Evolutionary conservation across 1,139 yeast genomes (phyloP), one percentile per base, ranked within the genome.

Genomic region (Kodamaea arcana): DNA sequence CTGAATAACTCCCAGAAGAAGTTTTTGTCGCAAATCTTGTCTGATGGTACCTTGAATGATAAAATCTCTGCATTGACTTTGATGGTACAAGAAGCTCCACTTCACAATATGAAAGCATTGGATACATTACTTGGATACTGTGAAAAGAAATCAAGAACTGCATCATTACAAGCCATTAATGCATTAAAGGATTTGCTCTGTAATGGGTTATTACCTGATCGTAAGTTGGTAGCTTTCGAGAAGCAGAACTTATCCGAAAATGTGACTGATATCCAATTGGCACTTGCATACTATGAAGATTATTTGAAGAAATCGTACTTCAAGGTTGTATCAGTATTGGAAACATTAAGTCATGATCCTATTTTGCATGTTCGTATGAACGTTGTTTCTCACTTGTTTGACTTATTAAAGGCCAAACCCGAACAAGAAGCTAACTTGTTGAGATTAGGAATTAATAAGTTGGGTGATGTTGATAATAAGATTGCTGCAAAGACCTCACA

Each of bases 341-440:
- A 88, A 59, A 60, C 64, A 13, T 69, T 92, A 35, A 75, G 87
- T 16, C 95, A 87, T 52, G 98, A 92, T 58, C 85, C 97, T n/a
- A 88, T 92, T 49, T 78, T 83, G 37, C 94, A 85, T 53, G 95
- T 92, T 28, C 78, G 95, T 56, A 74, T 83, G 70, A 85, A 78
- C 43, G 79, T 85, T 26, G 73, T 88, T 25, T 68, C 75, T 31
- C 92, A 86, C 52, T 73, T 90, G 28, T 84, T 90, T 47, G 95
- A 86, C 42, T 69, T 92, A 30, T 65, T 92, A 41, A 80, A 78
- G 46, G 72, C 83, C 12, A 92, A 90, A 56, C 97, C 99, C 3
- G 99, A 92, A 63, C 98, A 94, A 65, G 99, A 92, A 61, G 94
- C 83, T 33, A 92, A 94, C 56, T 68, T 94, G 46, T 69, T 92